Percentiles rank a stretch among this genome's conserved stretches.
These are phyloP conservation scores for Fusarium sp. DNA, from an alignment of 2,329 filamentous ascomycete genomes.

Conservation along the genomic window DNA sequence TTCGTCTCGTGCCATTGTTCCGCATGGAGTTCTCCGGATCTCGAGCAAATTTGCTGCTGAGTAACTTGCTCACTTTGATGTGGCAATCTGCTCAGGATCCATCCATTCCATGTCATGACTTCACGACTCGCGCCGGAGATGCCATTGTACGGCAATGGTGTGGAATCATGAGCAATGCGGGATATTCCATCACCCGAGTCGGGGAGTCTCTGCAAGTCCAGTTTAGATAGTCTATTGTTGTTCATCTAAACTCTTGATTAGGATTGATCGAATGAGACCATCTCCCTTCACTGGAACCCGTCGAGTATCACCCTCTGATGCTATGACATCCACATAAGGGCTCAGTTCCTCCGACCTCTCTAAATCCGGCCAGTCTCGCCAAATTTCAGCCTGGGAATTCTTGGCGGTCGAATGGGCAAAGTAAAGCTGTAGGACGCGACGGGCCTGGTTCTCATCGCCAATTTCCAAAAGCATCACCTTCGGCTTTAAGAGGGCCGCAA, in stretches of 20 bases:
- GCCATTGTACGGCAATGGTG: background rate
- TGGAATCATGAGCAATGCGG: constrained; percentile 5
- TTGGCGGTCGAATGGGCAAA: constrained; percentile 39
- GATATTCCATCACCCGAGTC: background rate
- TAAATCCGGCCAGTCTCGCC: constrained; percentile 74
- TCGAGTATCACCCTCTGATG: constrained; percentile 6
- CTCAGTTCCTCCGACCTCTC: constrained; percentile 43
- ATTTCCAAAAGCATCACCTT: constrained; percentile 76
- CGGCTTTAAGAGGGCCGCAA: constrained; percentile 61
- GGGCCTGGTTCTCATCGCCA: constrained; percentile 74
- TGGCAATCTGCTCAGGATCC: constrained; percentile 8
- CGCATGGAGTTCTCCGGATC: background rate
- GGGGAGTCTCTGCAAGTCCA: background rate
- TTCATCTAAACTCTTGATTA: constrained; percentile 25
- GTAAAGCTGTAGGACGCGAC: constrained; percentile 67
- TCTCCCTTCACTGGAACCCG: constrained; percentile 56
- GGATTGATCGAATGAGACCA: constrained; percentile 60
- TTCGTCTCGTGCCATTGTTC: background rate
- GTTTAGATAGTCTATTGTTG: background rate
- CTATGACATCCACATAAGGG: constrained; percentile 36
- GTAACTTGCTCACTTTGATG: background rate
- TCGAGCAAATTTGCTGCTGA: background rate
- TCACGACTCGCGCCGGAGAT: background rate
- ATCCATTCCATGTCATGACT: constrained; percentile 7
- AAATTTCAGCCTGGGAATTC: constrained; percentile 68